Evolutionary conservation across 2,329 filamentous ascomycete species (phyloP).

Genomic region (Cytospora piceae): DNA sequence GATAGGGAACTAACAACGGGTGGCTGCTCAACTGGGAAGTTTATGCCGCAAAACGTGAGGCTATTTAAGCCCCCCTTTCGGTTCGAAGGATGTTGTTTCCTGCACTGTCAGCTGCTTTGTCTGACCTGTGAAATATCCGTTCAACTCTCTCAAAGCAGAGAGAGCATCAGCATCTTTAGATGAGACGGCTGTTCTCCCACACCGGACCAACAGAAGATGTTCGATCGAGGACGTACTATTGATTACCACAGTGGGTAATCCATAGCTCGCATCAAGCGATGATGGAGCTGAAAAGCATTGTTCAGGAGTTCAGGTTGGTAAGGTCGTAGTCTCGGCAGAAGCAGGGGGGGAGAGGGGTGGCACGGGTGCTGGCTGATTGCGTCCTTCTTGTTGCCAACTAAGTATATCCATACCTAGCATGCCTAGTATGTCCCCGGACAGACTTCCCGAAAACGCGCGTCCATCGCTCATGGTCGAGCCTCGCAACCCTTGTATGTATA

Average conservation of each 20-base stretch:
- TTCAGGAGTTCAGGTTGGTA: neutral
- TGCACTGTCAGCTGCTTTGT: neutral
- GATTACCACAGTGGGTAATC: too few relatives aligned
- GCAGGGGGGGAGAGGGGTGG: neutral
- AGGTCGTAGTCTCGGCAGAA: neutral
- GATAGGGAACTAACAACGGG: neutral
- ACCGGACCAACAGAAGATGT: too few relatives aligned
- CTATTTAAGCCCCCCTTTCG: neutral
- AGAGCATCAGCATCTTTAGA: neutral
- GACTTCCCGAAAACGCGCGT: neutral
- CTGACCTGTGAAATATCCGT: neutral
- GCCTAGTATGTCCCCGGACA: neutral
- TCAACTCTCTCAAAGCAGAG: neutral
- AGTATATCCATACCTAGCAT: too few relatives aligned
- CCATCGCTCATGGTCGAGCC: neutral
- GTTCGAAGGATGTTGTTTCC: neutral
- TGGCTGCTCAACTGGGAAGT: slow-evolving; percentile 2
- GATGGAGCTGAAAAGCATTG: neutral
- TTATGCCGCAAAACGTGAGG: slow-evolving; percentile 9
- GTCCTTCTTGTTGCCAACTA: neutral
- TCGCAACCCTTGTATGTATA: neutral
- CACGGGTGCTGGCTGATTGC: neutral
- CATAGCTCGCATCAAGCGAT: too few relatives aligned
- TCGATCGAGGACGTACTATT: too few relatives aligned
- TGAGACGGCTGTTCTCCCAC: neutral